Evolutionary conservation across 140 eudicot species (phyloP).

Genomic region (Oenanthe javanica): DNA sequence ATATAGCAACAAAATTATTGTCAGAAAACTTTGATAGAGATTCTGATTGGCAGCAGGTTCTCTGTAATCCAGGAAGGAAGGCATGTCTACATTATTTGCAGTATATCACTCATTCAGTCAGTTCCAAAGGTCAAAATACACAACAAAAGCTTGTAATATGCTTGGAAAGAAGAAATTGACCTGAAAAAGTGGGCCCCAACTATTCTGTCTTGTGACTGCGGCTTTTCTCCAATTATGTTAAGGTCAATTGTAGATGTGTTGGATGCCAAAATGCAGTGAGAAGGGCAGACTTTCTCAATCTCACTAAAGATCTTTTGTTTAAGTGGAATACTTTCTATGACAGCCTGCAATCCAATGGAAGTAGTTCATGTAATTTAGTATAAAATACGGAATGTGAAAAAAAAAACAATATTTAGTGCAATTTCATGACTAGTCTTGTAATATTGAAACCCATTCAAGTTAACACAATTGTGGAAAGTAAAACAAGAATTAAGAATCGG

Average conservation of each 20-base stretch:
- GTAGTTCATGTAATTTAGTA: not conserved
- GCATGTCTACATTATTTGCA: not conserved
- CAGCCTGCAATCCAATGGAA: constrained; percentile 37
- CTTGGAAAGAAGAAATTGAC: constrained; percentile 22
- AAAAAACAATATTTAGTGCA: not conserved
- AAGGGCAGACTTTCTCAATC: constrained; percentile 48
- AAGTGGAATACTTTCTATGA: constrained; percentile 45
- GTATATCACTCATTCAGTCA: not conserved
- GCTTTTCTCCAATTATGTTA: constrained; percentile 50
- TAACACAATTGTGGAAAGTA: not conserved
- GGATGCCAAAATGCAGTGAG: constrained; percentile 70
- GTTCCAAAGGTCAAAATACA: not conserved
- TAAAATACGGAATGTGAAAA: not conserved
- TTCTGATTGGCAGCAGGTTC: not conserved
- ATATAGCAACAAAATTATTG: not conserved
- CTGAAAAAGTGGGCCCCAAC: constrained; percentile 76
- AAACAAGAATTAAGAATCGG: not conserved
- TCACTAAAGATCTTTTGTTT: constrained; percentile 65
- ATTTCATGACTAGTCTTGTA: not conserved
- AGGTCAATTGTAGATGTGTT: constrained; percentile 61
- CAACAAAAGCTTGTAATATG: not conserved
- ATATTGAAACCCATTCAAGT: not conserved
- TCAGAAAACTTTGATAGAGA: not conserved
- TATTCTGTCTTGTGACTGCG: constrained; percentile 55
- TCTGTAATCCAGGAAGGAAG: not conserved